Evolutionary conservation across 2,329 filamentous ascomycete species (phyloP).

Genomic region (Trichoderma polysporum): DNA sequence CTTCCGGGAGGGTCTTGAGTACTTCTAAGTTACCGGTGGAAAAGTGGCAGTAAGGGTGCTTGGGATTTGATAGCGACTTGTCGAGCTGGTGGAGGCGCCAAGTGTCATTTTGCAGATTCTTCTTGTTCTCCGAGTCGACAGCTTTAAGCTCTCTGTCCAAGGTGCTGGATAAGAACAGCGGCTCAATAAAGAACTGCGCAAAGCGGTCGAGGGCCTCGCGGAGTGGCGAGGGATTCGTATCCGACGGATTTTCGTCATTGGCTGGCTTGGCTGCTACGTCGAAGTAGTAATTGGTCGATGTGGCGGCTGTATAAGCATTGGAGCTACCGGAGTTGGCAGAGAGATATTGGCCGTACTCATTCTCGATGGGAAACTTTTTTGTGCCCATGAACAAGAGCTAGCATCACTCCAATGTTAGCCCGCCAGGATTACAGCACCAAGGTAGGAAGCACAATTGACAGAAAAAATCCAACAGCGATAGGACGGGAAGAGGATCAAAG

Average conservation of each 20-base stretch:
- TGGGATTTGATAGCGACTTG: constrained; percentile 82
- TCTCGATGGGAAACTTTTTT: constrained; percentile 94
- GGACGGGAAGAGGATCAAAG: not conserved
- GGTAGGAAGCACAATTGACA: not conserved
- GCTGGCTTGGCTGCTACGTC: constrained; percentile 81
- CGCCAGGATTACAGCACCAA: not conserved
- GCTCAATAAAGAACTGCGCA: constrained; percentile 89
- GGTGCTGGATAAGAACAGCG: constrained; percentile 80
- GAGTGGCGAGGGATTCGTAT: constrained; percentile 59
- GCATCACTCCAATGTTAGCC: not conserved
- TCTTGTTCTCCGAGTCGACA: constrained; percentile 96
- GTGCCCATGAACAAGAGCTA: constrained; percentile 95
- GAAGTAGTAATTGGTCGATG: constrained; percentile 97
- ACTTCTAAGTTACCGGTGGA: constrained; percentile 87
- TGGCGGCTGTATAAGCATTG: constrained; percentile 91
- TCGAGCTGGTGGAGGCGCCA: constrained; percentile 87
- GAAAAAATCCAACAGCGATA: not conserved
- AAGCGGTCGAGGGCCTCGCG: constrained; percentile 87
- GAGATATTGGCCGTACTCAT: constrained; percentile 92
- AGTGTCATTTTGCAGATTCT: constrained; percentile 87
- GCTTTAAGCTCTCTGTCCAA: constrained; percentile 84
- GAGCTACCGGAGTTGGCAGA: constrained; percentile 86
- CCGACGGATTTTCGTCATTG: constrained; percentile 56
- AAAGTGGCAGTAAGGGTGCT: constrained; percentile 88
- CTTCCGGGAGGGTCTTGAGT: constrained; percentile 77